Evolutionary conservation across 2,329 filamentous ascomycete species (phyloP).

Genomic region (Biscogniauxia sp.): DNA sequence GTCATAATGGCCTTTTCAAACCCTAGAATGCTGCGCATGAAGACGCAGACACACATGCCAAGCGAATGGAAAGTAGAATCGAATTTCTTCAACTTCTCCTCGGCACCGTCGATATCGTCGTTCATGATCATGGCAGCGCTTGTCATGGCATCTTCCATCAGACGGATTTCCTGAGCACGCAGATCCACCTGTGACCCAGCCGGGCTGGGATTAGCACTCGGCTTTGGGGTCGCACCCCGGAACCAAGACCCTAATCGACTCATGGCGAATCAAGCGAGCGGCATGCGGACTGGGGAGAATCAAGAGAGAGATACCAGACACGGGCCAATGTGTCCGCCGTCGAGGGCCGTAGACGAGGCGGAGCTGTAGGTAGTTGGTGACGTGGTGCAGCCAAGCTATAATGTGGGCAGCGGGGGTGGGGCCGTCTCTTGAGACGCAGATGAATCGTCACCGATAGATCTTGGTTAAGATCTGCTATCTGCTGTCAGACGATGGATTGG

Average conservation of each 20-base stretch:
- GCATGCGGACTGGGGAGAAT: not conserved
- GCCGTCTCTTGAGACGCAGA: not conserved
- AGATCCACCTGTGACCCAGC: slow-evolving; percentile 33
- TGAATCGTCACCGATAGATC: not conserved
- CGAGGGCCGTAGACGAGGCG: not conserved
- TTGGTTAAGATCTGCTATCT: not conserved
- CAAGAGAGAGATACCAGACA: not conserved
- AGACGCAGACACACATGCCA: slow-evolving; percentile 76
- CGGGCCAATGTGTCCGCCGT: not conserved
- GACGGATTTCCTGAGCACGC: slow-evolving; percentile 45
- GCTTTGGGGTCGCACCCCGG: slow-evolving; percentile 39
- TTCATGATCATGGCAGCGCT: slow-evolving; percentile 77
- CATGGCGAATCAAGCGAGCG: slow-evolving; percentile 34
- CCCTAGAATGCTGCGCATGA: slow-evolving; percentile 81
- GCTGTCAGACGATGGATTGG: not conserved
- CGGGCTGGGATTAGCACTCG: slow-evolving; percentile 33
- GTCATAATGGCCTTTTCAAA: slow-evolving; percentile 92
- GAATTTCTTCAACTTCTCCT: slow-evolving; percentile 67
- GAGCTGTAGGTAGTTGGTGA: not conserved
- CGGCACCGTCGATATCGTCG: slow-evolving; percentile 84
- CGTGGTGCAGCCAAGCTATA: not conserved
- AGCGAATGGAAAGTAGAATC: slow-evolving; percentile 86
- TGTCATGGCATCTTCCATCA: slow-evolving; percentile 59
- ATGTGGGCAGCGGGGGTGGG: no score
- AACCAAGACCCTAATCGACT: slow-evolving; percentile 52